A percentile compares a stretch with the other conserved stretches of the same genome.
These are phyloP conservation scores for Apiospora arundinis DNA, from an alignment of 2,329 filamentous ascomycete species.

Conservation along the genomic window DNA sequence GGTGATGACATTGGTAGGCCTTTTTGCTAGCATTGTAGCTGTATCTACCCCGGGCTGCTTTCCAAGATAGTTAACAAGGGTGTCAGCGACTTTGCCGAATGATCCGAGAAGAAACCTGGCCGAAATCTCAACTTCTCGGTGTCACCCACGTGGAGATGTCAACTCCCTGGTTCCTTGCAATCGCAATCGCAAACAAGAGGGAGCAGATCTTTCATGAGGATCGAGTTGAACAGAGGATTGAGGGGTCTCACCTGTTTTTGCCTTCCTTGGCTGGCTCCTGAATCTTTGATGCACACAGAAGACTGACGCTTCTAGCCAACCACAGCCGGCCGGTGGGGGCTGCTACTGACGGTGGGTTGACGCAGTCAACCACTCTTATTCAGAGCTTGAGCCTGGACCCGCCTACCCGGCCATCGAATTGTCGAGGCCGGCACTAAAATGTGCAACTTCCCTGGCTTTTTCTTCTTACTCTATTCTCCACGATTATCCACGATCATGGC, in stretches of 20 bases:
- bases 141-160: too few species aligned
- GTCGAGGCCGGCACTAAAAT: not conserved
- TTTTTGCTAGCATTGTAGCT: too few species aligned
- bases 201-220: too few species aligned
- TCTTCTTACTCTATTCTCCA: too few species aligned
- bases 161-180: too few species aligned
- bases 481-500: not conserved
- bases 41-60: too few species aligned
- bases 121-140: too few species aligned
- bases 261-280: not conserved
- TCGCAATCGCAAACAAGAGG: too few species aligned
- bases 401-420: not conserved
- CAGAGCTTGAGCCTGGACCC: not conserved
- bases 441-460: not conserved
- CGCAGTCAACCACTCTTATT: slow-evolving; percentile 2
- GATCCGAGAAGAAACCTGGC: too few species aligned
- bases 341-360: slow-evolving; percentile 1
- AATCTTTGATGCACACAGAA: not conserved
- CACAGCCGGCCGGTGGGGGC: not conserved
- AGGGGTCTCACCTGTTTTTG: not conserved
- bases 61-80: too few species aligned
- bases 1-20: too few species aligned
- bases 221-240: slow-evolving; percentile 13
- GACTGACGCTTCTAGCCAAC: not conserved
- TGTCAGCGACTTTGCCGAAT: too few species aligned